phyloP scores from a whole-genome alignment of 2,329 filamentous ascomycete genomes.

The Aspergillus sp. region DNA sequence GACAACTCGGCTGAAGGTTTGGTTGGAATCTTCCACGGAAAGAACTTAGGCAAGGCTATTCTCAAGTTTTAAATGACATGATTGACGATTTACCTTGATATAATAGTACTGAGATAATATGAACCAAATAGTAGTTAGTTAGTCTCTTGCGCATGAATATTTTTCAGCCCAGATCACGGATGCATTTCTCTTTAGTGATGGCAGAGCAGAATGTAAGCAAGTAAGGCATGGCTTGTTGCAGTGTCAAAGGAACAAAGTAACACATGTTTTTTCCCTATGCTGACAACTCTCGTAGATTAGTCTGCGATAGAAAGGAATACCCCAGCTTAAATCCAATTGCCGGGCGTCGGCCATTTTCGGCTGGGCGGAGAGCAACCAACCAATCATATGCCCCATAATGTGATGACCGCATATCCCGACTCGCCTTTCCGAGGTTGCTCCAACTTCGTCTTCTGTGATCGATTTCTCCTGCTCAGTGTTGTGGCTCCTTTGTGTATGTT shows the following conservation, averaged over 20 bases:
- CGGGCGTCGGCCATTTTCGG: slow-evolving; percentile 32
- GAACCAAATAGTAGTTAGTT: too few species aligned
- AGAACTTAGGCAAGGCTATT: slow-evolving; percentile 83
- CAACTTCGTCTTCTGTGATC: slow-evolving; percentile 8
- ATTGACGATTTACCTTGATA: background rate
- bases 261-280: too few species aligned
- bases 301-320: background rate
- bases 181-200: too few species aligned
- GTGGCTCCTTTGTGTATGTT: background rate
- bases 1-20: slow-evolving; percentile 69
- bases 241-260: too few species aligned
- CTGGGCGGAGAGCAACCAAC: slow-evolving; percentile 26
- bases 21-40: slow-evolving; percentile 65
- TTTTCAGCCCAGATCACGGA: too few species aligned
- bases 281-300: too few species aligned
- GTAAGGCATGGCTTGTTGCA: too few species aligned
- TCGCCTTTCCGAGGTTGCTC: slow-evolving; percentile 31
- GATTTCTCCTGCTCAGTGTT: background rate
- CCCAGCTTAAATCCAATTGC: background rate
- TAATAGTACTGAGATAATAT: background rate
- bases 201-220: too few species aligned
- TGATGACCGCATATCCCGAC: slow-evolving; percentile 34
- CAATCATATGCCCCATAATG: slow-evolving; percentile 31
- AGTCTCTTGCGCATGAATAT: too few species aligned
- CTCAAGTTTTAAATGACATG: slow-evolving; percentile 55